phyloP scores from a whole-genome alignment of 2,329 filamentous ascomycete species.

The Drechslerella dactyloides region DNA sequence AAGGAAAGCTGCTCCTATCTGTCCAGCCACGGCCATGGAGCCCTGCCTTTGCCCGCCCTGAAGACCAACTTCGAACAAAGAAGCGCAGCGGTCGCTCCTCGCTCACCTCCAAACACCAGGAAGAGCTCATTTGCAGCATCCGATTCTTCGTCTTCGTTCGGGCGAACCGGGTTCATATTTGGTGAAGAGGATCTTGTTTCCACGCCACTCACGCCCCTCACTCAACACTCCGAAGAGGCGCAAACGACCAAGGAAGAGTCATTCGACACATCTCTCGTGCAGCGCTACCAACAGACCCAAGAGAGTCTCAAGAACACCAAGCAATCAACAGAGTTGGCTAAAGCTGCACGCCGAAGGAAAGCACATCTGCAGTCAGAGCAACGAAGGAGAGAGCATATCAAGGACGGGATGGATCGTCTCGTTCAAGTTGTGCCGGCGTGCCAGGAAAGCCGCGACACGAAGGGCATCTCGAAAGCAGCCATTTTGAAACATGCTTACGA shows the following conservation, averaged over 20 bases:
- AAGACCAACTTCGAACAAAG: constrained; percentile 43
- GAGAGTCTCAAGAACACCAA: constrained; percentile 23
- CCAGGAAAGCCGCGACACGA: constrained; percentile 51
- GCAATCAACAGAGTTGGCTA: constrained; percentile 39
- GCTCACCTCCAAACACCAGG: constrained; percentile 44
- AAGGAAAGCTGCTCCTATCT: constrained; percentile 36
- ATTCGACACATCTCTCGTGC: constrained; percentile 31
- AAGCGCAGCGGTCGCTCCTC: constrained; percentile 12
- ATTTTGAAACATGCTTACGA: constrained; percentile 54
- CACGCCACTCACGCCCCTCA: constrained; percentile 43
- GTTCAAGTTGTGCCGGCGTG: constrained; percentile 55
- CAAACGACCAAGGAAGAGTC: constrained; percentile 35
- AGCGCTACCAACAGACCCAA: constrained; percentile 43
- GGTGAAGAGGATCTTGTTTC: constrained; percentile 35
- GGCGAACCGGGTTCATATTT: constrained; percentile 29
- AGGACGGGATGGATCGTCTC: constrained; percentile 55
- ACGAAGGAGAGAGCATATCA: constrained; percentile 54
- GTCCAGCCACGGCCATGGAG: constrained; percentile 3
- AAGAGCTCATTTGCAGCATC: constrained; percentile 48
- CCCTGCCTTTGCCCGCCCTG: constrained; percentile 28
- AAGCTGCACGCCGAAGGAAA: constrained; percentile 52
- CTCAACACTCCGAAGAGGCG: constrained; percentile 41
- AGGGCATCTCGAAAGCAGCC: constrained; percentile 53
- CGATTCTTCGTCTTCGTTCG: constrained; percentile 44
- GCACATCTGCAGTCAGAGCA: constrained; percentile 55